Evolutionary conservation across 176 grass and related monocot species (phyloP).

Genomic region (Oryza meyeriana): DNA sequence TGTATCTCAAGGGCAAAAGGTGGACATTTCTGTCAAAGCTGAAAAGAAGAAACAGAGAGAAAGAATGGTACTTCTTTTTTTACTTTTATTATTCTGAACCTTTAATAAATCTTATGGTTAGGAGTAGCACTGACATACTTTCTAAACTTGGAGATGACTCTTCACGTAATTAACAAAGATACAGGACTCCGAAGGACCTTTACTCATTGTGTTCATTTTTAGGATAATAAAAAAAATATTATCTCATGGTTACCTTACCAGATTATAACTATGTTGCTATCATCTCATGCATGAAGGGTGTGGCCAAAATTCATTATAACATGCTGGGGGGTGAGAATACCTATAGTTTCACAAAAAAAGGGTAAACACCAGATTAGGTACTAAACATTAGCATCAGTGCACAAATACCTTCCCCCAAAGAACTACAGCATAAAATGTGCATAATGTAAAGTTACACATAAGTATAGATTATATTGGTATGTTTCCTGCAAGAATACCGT

Average conservation of each 20-base stretch:
- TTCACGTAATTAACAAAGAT: background rate
- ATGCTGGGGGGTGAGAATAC: background rate
- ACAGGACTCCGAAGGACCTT: background rate
- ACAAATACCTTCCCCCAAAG: background rate
- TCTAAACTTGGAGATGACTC: background rate
- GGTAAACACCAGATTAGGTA: background rate
- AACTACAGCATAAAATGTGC: background rate
- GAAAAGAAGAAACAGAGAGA: constrained; percentile 83
- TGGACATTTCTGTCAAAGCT: constrained; percentile 89
- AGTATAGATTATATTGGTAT: background rate
- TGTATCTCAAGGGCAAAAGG: constrained; percentile 70
- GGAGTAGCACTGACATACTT: background rate
- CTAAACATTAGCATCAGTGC: constrained; percentile 2
- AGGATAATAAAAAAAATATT: background rate
- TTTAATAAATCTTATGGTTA: constrained; percentile 1
- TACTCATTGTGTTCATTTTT: background rate
- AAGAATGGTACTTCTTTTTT: constrained; percentile 73
- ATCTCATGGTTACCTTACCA: background rate
- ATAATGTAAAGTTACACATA: background rate
- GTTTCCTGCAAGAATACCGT: background rate
- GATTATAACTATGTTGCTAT: background rate
- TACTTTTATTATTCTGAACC: background rate
- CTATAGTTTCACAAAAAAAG: background rate
- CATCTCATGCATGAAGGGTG: background rate
- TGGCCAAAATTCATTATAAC: background rate